Evolutionary conservation across 2,329 filamentous ascomycete genomes (phyloP).

Genomic region (Colletotrichum horii): DNA sequence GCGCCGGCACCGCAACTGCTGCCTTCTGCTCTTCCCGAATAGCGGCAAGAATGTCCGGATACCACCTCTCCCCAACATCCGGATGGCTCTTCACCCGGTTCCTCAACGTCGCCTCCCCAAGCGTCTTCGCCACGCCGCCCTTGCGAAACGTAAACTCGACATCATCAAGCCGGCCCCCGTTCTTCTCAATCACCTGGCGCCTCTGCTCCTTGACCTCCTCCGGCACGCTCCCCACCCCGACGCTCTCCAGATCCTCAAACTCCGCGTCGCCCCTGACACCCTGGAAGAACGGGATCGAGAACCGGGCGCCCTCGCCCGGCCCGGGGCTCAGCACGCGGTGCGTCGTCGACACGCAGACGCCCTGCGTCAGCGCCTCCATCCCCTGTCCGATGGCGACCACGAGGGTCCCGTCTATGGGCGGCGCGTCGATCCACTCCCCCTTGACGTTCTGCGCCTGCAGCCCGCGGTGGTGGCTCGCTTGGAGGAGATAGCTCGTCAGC

Average conservation of each 20-base stretch:
- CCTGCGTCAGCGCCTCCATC: conserved; percentile 82
- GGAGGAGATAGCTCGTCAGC: conserved; percentile 81
- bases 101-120: conserved; percentile 84
- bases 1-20: background rate
- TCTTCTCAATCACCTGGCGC: conserved; percentile 59
- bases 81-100: conserved; percentile 88
- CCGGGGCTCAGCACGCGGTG: conserved; percentile 80
- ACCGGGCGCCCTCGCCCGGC: conserved; percentile 73
- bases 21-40: conserved; percentile 63
- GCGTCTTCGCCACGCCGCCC: conserved; percentile 67
- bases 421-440: conserved; percentile 83
- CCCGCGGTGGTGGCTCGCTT: conserved; percentile 77
- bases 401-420: conserved; percentile 76
- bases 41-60: conserved; percentile 65
- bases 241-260: conserved; percentile 76
- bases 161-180: conserved; percentile 70
- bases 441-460: conserved; percentile 82
- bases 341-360: conserved; percentile 82
- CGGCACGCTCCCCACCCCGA: conserved; percentile 64
- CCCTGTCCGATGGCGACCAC: conserved; percentile 90
- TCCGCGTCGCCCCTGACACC: conserved; percentile 80
- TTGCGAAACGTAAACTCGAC: conserved; percentile 87
- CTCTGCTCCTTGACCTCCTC: conserved; percentile 67
- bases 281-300: conserved; percentile 87
- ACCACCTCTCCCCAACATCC: conserved; percentile 85